phyloP scores from a whole-genome alignment of 148 eudicot species.

The Chenopodium formosanum region DNA sequence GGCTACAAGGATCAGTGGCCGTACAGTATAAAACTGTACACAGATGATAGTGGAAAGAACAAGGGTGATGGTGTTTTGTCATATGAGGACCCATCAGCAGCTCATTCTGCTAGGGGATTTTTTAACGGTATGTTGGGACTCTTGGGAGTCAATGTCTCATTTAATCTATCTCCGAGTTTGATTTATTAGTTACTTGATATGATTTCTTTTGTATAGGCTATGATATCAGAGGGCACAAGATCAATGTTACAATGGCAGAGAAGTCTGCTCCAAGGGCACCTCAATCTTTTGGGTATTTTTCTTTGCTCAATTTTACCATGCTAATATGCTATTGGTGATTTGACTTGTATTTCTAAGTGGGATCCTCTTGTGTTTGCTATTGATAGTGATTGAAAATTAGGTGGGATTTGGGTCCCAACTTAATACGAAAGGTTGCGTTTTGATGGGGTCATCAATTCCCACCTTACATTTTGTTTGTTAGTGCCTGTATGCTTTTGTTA shows the following conservation, averaged over 20 bases:
- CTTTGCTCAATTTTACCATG: neutral
- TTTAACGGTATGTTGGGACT: slow-evolving; percentile 50
- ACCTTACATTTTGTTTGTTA: neutral
- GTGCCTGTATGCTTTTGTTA: neutral
- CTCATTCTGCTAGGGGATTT: slow-evolving; percentile 88
- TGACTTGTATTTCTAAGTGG: neutral
- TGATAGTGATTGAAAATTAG: neutral
- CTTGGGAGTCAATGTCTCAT: neutral
- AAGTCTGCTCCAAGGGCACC: slow-evolving; percentile 75
- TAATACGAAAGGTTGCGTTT: neutral
- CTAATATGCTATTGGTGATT: no score
- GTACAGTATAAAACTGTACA: slow-evolving; percentile 80
- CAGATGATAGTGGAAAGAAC: slow-evolving; percentile 86
- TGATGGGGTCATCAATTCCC: neutral
- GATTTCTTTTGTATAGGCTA: slow-evolving; percentile 40
- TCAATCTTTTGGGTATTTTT: slow-evolving; percentile 58
- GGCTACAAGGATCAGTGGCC: slow-evolving; percentile 99
- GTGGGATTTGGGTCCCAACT: neutral
- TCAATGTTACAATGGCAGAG: slow-evolving; percentile 91
- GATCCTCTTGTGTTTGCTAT: no score
- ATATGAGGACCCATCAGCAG: slow-evolving; percentile 94
- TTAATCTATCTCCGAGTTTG: neutral
- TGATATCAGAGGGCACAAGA: slow-evolving; percentile 75
- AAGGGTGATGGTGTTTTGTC: slow-evolving; percentile 91
- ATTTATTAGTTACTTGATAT: slow-evolving; percentile 15